A percentile compares a stretch with the other conserved stretches of the same genome.
phyloP scores from a whole-genome alignment of 2,329 filamentous ascomycete genomes.

The Aspergillus flavus region DNA sequence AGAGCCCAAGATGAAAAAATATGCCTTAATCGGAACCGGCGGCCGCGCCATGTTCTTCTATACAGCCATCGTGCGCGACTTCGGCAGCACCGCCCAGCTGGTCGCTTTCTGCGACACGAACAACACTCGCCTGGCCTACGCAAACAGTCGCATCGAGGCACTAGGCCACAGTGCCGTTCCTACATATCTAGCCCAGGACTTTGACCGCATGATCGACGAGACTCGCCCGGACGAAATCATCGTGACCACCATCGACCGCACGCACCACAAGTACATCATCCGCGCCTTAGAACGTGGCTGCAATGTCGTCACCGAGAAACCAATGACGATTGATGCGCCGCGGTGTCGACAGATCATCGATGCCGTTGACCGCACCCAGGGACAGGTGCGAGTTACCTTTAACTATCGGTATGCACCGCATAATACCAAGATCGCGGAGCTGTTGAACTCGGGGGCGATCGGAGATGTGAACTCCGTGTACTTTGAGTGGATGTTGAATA shows the following conservation, averaged over 20 bases:
- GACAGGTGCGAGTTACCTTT: constrained; percentile 60
- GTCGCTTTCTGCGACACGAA: constrained; percentile 64
- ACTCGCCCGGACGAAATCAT: constrained; percentile 64
- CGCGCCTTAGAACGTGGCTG: constrained; percentile 62
- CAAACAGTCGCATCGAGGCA: constrained; percentile 42
- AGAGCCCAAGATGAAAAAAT: constrained; percentile 12
- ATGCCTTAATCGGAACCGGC: constrained; percentile 55
- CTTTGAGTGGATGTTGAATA: constrained; percentile 67
- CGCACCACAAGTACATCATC: constrained; percentile 63
- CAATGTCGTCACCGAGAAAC: constrained; percentile 65
- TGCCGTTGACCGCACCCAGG: constrained; percentile 54
- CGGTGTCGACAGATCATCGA: constrained; percentile 59
- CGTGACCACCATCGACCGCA: constrained; percentile 65
- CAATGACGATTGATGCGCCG: constrained; percentile 64
- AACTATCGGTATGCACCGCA: constrained; percentile 69
- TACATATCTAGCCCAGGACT: constrained; percentile 57
- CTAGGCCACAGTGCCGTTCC: constrained; percentile 55
- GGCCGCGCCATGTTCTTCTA: constrained; percentile 65
- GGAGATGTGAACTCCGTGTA: constrained; percentile 61
- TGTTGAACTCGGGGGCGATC: constrained; percentile 58
- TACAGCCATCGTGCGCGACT: constrained; percentile 58
- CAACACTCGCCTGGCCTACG: constrained; percentile 61
- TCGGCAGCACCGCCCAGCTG: constrained; percentile 53
- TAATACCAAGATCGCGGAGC: constrained; percentile 61
- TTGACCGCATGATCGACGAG: constrained; percentile 60